Conservation (phyloP, 441 rosid genomes). For the Capsella rubella region DNA sequence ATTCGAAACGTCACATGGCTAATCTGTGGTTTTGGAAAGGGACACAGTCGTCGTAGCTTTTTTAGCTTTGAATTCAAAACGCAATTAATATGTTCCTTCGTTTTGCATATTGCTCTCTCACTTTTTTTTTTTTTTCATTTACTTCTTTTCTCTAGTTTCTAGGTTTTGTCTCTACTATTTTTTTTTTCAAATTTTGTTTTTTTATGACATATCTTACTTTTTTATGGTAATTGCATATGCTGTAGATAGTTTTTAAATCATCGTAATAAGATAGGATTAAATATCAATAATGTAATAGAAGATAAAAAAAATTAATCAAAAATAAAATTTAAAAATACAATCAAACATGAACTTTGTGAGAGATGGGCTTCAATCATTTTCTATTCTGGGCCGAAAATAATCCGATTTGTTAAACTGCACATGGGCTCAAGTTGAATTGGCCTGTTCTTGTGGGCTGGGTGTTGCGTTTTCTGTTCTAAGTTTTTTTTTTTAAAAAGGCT, state of each 20-base stretch:
- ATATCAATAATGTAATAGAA: too few relatives aligned
- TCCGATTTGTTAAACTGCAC: neutral
- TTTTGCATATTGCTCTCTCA: conserved; percentile 6
- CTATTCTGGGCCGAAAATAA: neutral
- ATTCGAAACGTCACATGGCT: conserved; percentile 23
- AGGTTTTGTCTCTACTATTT: conserved; percentile 9
- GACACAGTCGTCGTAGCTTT: conserved; percentile 15
- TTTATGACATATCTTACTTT: too few relatives aligned
- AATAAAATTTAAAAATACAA: too few relatives aligned
- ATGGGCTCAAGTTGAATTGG: neutral
- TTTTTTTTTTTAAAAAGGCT: too few relatives aligned
- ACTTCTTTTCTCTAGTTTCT: conserved; percentile 24
- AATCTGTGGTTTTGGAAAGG: neutral
- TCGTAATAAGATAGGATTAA: too few relatives aligned
- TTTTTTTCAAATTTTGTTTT: neutral
- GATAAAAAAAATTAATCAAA: too few relatives aligned
- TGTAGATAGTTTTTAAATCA: too few relatives aligned
- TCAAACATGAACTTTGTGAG: neutral
- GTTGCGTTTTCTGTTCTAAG: neutral
- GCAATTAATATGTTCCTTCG: conserved; percentile 36
- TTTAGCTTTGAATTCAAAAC: conserved; percentile 33
- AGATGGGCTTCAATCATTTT: neutral
- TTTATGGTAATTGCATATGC: too few relatives aligned
- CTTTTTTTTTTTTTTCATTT: conserved; percentile 14
- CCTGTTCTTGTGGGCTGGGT: neutral